Evolutionary conservation across 108 stramenopile genomes (phyloP).

Genomic region (Poteriospumella lacustris): DNA sequence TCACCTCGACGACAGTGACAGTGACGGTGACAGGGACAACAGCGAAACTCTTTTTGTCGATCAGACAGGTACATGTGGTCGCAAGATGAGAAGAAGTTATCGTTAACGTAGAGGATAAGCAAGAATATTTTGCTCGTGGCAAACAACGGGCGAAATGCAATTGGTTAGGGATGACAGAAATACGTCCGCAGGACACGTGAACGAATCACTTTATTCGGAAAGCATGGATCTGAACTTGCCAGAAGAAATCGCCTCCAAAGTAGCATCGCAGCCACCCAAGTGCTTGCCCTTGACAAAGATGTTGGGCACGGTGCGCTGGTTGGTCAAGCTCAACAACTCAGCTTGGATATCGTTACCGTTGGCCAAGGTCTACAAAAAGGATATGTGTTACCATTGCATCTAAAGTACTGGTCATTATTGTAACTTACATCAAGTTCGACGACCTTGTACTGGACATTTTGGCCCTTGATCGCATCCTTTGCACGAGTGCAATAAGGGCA

Average conservation of each 20-base stretch:
- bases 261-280: slow-evolving; percentile 70
- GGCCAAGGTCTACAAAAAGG: slow-evolving; percentile 28
- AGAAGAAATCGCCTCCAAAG: slow-evolving; percentile 35
- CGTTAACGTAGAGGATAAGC: too few species aligned
- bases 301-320: slow-evolving; percentile 78
- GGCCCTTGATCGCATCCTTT: not conserved
- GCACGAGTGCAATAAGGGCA: slow-evolving; percentile 35
- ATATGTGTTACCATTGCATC: not conserved
- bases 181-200: too few species aligned
- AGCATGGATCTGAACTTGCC: slow-evolving; percentile 32
- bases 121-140: too few species aligned
- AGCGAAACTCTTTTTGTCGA: too few species aligned
- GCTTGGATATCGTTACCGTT: slow-evolving; percentile 59
- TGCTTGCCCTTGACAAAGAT: slow-evolving; percentile 71
- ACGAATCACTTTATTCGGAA: not conserved
- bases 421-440: not conserved
- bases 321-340: slow-evolving; percentile 62
- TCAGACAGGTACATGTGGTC: too few species aligned
- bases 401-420: not conserved
- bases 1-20: too few species aligned
- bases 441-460: not conserved
- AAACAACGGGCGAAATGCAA: too few species aligned
- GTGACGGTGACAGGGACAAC: too few species aligned
- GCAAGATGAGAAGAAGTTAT: too few species aligned
- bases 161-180: too few species aligned